Percentiles rank a stretch among this genome's conserved stretches.
Evolutionary conservation across 1,284 basidiomycete species (phyloP).

Genomic region (Termitomyces sp.): DNA sequence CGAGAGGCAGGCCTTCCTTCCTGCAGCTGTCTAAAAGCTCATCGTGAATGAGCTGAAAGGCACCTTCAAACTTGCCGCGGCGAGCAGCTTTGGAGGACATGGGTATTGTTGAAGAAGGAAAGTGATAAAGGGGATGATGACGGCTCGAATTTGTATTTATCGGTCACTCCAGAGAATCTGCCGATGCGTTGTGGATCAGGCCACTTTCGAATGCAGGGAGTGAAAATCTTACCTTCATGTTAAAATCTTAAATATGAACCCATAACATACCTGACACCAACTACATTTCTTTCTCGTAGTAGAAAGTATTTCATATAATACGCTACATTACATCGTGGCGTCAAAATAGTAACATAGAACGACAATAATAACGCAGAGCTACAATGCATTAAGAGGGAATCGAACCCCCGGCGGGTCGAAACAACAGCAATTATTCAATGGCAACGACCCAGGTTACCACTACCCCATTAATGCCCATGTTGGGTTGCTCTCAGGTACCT

Average conservation of each 20-base stretch:
- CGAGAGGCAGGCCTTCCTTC: conserved; percentile 72
- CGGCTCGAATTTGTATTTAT: conserved; percentile 1
- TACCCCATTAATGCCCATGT: not conserved
- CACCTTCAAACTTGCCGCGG: conserved; percentile 48
- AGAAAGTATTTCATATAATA: too few relatives aligned
- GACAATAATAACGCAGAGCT: too few relatives aligned
- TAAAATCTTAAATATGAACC: not conserved
- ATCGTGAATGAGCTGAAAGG: conserved; percentile 47
- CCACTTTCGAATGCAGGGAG: conserved; percentile 1
- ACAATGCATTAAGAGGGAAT: conserved; percentile 75
- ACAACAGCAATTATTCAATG: not conserved
- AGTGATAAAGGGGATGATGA: not conserved
- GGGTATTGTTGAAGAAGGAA: not conserved
- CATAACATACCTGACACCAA: too few relatives aligned
- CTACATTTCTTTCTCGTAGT: too few relatives aligned
- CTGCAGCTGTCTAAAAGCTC: conserved; percentile 64
- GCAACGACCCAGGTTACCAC: conserved; percentile 6
- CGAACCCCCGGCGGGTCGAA: conserved; percentile 76
- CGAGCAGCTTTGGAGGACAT: conserved; percentile 26
- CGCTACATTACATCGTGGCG: too few relatives aligned
- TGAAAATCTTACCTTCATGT: not conserved
- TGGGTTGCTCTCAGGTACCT: too few relatives aligned
- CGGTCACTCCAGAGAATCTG: not conserved
- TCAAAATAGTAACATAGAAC: too few relatives aligned
- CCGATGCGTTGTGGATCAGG: conserved; percentile 1